Conservation (phyloP, 2,329 filamentous ascomycete genomes). For the Ploettnerulaceae sp. region DNA sequence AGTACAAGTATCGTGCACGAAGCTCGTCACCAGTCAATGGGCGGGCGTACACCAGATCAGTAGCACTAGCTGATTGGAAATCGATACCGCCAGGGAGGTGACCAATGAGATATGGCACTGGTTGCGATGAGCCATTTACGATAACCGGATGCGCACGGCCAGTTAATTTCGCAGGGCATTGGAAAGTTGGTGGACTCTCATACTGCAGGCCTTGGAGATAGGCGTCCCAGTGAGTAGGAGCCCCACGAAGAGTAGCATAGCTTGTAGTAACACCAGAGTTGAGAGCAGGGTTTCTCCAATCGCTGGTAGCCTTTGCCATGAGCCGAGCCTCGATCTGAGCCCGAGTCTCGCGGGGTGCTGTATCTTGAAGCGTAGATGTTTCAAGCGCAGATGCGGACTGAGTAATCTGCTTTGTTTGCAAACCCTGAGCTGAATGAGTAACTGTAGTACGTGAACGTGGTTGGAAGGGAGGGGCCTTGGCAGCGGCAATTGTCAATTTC, state of each 20-base stretch:
- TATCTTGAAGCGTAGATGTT: neutral
- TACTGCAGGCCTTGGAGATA: neutral
- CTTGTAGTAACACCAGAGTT: slow-evolving; percentile 7
- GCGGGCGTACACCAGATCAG: slow-evolving; percentile 51
- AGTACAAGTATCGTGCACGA: slow-evolving; percentile 55
- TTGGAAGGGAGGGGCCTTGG: slow-evolving; percentile 34
- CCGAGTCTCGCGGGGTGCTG: too few species aligned
- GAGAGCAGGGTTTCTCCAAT: slow-evolving; percentile 19
- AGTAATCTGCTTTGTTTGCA: neutral
- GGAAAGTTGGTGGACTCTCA: slow-evolving; percentile 6
- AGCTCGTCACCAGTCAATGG: slow-evolving; percentile 55
- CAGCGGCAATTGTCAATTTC: slow-evolving; percentile 31
- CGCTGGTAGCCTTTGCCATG: slow-evolving; percentile 19
- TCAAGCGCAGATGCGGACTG: neutral
- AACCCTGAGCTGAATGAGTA: slow-evolving; percentile 1
- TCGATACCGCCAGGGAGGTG: slow-evolving; percentile 43
- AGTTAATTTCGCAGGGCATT: slow-evolving; percentile 22
- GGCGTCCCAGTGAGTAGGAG: slow-evolving; percentile 17
- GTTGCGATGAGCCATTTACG: neutral
- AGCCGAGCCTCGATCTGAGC: slow-evolving; percentile 24
- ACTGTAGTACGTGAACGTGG: slow-evolving; percentile 25
- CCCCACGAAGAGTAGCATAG: slow-evolving; percentile 9
- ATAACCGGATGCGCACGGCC: neutral
- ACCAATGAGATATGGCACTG: slow-evolving; percentile 51
- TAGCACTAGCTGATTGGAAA: slow-evolving; percentile 39